A percentile compares a stretch with the other conserved stretches of the same genome.
phyloP scores from a whole-genome alignment of 2,329 filamentous ascomycete genomes.

The Canariomyces notabilis region DNA sequence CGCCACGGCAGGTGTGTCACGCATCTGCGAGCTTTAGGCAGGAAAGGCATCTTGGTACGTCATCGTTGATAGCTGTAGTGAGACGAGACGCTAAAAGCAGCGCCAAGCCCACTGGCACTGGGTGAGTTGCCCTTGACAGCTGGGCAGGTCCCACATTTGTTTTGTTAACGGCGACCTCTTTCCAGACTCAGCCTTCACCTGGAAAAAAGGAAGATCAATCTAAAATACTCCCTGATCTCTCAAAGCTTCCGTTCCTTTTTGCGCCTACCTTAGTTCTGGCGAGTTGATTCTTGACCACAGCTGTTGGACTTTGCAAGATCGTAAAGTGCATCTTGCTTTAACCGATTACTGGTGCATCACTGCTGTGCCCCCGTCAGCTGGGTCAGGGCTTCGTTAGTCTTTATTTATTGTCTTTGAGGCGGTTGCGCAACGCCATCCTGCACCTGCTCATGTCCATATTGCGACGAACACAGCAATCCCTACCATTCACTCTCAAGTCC shows the following conservation, averaged over 20 bases:
- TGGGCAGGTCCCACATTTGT: conserved; percentile 15
- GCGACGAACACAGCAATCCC: conserved; percentile 1
- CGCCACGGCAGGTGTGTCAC: neutral
- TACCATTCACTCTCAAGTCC: neutral
- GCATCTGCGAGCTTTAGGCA: neutral
- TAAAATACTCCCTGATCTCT: no score
- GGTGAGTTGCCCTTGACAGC: conserved; percentile 23
- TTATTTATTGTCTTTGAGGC: neutral
- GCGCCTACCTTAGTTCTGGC: no score
- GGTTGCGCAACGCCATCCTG: neutral
- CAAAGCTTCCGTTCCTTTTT: no score
- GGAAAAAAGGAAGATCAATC: neutral
- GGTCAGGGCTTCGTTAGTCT: neutral
- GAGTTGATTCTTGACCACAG: neutral
- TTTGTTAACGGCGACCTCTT: conserved; percentile 10
- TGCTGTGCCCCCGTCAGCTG: neutral
- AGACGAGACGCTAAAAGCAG: neutral
- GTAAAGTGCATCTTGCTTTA: no score
- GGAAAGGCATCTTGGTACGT: neutral
- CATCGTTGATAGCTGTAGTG: neutral
- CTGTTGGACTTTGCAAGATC: neutral
- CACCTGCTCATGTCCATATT: conserved; percentile 4
- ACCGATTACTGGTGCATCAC: neutral
- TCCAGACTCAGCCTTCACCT: neutral
- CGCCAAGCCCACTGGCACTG: neutral